phyloP scores from a whole-genome alignment of 2,329 filamentous ascomycete species.

The Thermothelomyces thermophilus region DNA sequence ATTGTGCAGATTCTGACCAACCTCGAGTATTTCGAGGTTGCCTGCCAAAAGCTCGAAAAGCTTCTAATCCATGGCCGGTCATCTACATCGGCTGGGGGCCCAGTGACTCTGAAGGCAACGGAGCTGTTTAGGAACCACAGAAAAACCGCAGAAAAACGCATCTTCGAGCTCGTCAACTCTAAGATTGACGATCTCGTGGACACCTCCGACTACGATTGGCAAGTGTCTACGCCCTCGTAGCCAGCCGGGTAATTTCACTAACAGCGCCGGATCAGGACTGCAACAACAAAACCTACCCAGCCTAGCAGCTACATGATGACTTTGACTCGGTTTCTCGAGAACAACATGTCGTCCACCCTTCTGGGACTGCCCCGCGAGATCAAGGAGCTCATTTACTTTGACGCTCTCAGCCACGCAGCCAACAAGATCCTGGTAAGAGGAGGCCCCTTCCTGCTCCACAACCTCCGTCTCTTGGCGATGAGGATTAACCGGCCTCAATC shows the following conservation, averaged over 20 bases:
- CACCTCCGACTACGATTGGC: conserved; percentile 96
- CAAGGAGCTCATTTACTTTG: conserved; percentile 96
- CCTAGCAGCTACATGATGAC: conserved; percentile 95
- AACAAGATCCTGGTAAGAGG: conserved; percentile 67
- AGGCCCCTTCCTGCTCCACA: neutral
- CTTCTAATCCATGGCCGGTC: conserved; percentile 79
- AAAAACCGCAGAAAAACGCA: conserved; percentile 93
- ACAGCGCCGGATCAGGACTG: conserved; percentile 35
- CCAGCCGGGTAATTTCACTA: neutral
- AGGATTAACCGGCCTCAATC: neutral
- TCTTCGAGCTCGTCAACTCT: conserved; percentile 96
- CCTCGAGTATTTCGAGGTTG: conserved; percentile 90
- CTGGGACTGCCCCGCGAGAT: conserved; percentile 91
- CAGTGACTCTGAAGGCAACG: conserved; percentile 74
- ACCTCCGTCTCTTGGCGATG: conserved; percentile 1
- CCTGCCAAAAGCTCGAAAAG: conserved; percentile 82
- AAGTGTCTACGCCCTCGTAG: conserved; percentile 20
- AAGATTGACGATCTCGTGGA: conserved; percentile 98
- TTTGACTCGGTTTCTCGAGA: conserved; percentile 82
- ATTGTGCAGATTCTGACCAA: conserved; percentile 99
- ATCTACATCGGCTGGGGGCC: conserved; percentile 71
- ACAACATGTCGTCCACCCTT: conserved; percentile 93
- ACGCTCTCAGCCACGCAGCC: conserved; percentile 84
- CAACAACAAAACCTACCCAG: conserved; percentile 55
- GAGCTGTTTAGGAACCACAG: conserved; percentile 83